These are phyloP conservation scores for Irpex sp. DNA, from an alignment of 1,284 basidiomycete genomes.

Conservation along the genomic window DNA sequence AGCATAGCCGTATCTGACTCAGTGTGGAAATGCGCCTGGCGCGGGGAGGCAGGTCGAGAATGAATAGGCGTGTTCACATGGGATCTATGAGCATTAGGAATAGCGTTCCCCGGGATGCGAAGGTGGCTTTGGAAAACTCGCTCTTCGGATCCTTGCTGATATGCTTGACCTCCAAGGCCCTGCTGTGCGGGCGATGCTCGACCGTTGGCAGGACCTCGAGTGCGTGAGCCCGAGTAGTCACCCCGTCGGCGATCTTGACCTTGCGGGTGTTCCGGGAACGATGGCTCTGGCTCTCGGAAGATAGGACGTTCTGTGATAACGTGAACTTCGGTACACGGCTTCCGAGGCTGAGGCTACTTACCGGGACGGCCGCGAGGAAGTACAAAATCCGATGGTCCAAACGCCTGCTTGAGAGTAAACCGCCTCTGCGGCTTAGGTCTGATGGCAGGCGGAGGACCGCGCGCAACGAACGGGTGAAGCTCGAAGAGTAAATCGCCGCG, in stretches of 20 bases:
- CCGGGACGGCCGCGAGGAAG: background rate
- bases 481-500: conserved; percentile 31
- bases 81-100: background rate
- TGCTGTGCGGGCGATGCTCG: background rate
- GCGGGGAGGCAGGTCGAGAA: background rate
- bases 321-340: background rate
- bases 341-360: background rate
- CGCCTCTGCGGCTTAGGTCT: background rate
- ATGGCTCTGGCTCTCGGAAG: background rate
- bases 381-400: background rate
- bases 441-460: background rate
- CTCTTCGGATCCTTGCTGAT: background rate
- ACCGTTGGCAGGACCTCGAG: background rate
- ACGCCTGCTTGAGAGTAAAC: background rate
- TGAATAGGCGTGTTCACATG: background rate
- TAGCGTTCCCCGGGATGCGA: background rate
- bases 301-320: background rate
- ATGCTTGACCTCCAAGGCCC: background rate
- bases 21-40: background rate
- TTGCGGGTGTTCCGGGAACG: background rate
- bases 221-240: background rate
- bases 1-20: background rate
- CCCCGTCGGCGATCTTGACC: background rate
- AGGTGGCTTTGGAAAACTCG: background rate
- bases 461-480: conserved; percentile 18